Evolutionary conservation across 2,329 filamentous ascomycete species (phyloP).

Genomic region (Paecilomyces dactylethromorphus): DNA sequence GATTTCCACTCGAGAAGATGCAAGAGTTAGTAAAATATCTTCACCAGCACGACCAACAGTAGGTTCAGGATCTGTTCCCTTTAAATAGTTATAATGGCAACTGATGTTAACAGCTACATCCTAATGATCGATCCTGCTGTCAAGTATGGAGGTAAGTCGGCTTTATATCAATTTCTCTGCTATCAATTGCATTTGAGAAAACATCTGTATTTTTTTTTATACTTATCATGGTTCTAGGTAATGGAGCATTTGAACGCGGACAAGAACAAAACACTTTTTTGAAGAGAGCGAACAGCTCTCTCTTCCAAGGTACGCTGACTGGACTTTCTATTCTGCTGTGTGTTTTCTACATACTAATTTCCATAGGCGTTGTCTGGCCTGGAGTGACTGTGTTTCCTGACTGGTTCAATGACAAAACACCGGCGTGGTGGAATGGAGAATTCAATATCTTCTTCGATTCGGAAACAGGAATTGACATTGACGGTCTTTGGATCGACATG

Average conservation of each 20-base stretch:
- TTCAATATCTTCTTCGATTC: constrained; percentile 60
- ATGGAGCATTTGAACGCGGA: constrained; percentile 55
- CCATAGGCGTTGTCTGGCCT: constrained; percentile 66
- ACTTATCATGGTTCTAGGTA: constrained; percentile 24
- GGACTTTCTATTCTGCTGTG: neutral
- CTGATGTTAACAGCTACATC: constrained; percentile 38
- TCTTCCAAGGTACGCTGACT: constrained; percentile 39
- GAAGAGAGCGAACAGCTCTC: constrained; percentile 47
- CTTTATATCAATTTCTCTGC: neutral
- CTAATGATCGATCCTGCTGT: constrained; percentile 66
- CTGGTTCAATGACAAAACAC: constrained; percentile 63
- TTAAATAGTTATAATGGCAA: neutral
- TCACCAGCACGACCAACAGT: constrained; percentile 61
- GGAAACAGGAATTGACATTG: constrained; percentile 63
- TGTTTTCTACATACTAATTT: neutral
- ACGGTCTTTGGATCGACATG: constrained; percentile 73
- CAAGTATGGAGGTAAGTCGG: constrained; percentile 23
- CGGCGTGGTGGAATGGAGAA: constrained; percentile 64
- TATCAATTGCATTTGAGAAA: neutral
- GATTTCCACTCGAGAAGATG: constrained; percentile 42
- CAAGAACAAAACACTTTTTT: constrained; percentile 51
- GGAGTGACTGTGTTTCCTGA: constrained; percentile 68
- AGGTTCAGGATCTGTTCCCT: neutral
- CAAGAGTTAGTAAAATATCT: constrained; percentile 61
- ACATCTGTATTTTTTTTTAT: neutral